Conservation (phyloP, 371 early-diverging fungal genomes). For the Chytridiales sp. region DNA sequence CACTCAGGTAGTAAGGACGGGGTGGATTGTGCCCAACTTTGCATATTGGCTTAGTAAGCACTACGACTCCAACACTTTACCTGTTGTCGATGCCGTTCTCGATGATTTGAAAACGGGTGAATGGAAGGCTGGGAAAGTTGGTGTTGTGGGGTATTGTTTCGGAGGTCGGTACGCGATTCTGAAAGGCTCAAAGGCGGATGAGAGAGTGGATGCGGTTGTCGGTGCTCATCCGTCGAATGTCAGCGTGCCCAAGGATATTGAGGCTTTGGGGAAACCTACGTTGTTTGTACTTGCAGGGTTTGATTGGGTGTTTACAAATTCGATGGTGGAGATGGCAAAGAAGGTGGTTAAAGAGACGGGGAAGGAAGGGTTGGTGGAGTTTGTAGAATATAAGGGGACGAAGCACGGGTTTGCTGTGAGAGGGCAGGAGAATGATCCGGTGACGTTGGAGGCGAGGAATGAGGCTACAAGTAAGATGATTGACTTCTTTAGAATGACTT, state of each 20-base stretch:
- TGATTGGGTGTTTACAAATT: too few species aligned
- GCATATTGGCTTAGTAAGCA: conserved; percentile 4
- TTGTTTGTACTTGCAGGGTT: too few species aligned
- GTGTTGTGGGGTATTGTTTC: conserved; percentile 12
- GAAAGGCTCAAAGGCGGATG: neutral
- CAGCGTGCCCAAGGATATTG: conserved; percentile 10
- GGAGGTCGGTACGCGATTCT: conserved; percentile 18
- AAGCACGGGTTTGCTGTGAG: too few species aligned
- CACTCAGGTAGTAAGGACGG: neutral
- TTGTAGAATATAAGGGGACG: too few species aligned
- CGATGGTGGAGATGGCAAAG: too few species aligned
- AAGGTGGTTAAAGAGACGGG: too few species aligned
- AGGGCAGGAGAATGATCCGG: too few species aligned
- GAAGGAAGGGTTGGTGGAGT: too few species aligned
- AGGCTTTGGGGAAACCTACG: too few species aligned
- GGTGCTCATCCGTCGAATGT: conserved; percentile 13
- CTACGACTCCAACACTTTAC: conserved; percentile 11
- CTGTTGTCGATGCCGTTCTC: conserved; percentile 13
- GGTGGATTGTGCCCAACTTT: conserved; percentile 4
- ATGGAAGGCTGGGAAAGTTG: conserved; percentile 14
- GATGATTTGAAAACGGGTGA: conserved; percentile 11
- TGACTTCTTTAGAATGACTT: too few species aligned
- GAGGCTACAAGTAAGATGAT: too few species aligned
- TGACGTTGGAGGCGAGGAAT: too few species aligned
- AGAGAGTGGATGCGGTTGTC: conserved; percentile 16